A percentile compares a stretch with the other conserved stretches of the same genome.
Conservation (phyloP, 2,329 filamentous ascomycete species). For the Diplocarpon rosae region DNA sequence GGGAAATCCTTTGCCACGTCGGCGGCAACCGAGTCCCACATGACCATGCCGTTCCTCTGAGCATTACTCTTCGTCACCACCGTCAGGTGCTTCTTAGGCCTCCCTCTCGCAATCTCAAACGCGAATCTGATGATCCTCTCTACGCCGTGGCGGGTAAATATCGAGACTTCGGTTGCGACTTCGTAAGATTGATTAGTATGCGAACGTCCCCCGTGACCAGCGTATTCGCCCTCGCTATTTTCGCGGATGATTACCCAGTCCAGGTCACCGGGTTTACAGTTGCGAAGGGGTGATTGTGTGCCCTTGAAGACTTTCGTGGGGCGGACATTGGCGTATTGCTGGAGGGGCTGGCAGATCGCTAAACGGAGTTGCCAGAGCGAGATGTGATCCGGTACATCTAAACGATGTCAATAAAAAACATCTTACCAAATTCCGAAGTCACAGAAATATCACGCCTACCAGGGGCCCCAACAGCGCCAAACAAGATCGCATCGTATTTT, state of each 20-base stretch:
- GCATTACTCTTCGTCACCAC: conserved; percentile 58
- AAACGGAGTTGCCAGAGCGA: conserved; percentile 54
- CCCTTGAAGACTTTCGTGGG: conserved; percentile 49
- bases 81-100: conserved; percentile 47
- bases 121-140: conserved; percentile 53
- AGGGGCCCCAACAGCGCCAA: conserved; percentile 48
- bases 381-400: conserved; percentile 52
- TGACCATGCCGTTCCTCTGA: conserved; percentile 55
- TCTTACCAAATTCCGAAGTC: neutral
- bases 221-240: conserved; percentile 50
- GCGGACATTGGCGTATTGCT: conserved; percentile 57
- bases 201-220: conserved; percentile 40
- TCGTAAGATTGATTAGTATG: conserved; percentile 47
- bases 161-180: conserved; percentile 48
- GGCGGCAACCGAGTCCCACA: conserved; percentile 52
- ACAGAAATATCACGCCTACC: conserved; percentile 26
- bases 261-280: conserved; percentile 35
- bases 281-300: conserved; percentile 42
- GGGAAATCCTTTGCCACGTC: conserved; percentile 46
- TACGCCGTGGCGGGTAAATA: conserved; percentile 50
- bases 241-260: conserved; percentile 58
- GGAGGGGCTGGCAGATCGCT: conserved; percentile 50
- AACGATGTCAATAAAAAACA: neutral
- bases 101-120: conserved; percentile 40
- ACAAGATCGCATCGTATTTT: conserved; percentile 47